Percentiles rank a stretch among this genome's conserved stretches.
phyloP scores from a whole-genome alignment of 2,329 filamentous ascomycete species.

The Paracoccidioides lutzii region DNA sequence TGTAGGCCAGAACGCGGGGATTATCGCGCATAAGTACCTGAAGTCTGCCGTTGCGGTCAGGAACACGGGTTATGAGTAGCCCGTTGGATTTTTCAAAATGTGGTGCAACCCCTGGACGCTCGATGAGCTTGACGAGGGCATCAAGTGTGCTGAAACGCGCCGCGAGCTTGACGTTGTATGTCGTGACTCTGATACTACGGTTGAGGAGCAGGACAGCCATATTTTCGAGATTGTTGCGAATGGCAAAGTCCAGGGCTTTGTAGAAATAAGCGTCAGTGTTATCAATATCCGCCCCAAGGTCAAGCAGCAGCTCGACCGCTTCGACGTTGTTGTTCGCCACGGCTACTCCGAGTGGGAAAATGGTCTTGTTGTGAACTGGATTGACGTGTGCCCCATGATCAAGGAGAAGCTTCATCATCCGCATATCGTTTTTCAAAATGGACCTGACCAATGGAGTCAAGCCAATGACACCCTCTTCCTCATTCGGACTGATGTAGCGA shows the following conservation, averaged over 20 bases:
- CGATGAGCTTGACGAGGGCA: too few relatives aligned
- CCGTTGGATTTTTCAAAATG: too few relatives aligned
- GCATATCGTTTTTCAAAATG: neutral
- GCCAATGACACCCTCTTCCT: neutral
- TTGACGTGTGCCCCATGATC: neutral
- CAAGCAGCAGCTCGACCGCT: neutral
- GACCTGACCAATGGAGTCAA: neutral
- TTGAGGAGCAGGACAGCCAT: neutral
- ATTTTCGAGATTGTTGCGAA: neutral
- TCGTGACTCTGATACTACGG: neutral
- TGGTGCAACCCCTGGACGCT: too few relatives aligned
- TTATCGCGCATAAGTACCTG: too few relatives aligned
- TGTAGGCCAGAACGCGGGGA: too few relatives aligned
- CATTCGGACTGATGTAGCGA: neutral
- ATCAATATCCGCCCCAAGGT: neutral
- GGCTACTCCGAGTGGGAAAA: neutral
- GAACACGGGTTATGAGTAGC: too few relatives aligned
- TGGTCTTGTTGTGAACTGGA: neutral
- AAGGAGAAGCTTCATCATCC: neutral
- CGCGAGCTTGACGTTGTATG: neutral
- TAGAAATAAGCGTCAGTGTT: too few relatives aligned
- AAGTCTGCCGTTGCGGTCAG: too few relatives aligned
- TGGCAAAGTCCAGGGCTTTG: neutral
- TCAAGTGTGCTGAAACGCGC: neutral
- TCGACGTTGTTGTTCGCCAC: neutral